A percentile compares a stretch with the other conserved stretches of the same genome.
phyloP scores from a whole-genome alignment of 2,329 filamentous ascomycete genomes.

The Ceratocystis harringtonii region DNA sequence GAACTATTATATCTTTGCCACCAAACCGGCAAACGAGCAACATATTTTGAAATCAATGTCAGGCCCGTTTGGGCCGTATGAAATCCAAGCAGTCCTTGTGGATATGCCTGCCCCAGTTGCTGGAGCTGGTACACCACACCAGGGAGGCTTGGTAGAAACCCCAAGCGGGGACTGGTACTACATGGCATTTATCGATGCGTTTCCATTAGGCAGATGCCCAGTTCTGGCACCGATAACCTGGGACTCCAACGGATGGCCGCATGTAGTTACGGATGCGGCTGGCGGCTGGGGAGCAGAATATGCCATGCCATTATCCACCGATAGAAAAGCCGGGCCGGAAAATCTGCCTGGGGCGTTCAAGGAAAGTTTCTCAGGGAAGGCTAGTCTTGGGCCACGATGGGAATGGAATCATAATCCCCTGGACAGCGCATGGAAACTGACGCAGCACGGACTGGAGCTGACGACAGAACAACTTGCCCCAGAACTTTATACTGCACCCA shows the following conservation, averaged over 20 bases:
- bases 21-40: conserved; percentile 30
- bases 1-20: conserved; percentile 34
- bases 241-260: conserved; percentile 32
- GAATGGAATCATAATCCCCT: conserved; percentile 50
- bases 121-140: conserved; percentile 31
- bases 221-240: conserved; percentile 38
- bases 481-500: conserved; percentile 33
- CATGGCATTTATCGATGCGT: conserved; percentile 38
- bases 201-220: conserved; percentile 39
- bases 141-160: conserved; percentile 39
- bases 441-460: conserved; percentile 28
- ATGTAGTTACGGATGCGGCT: conserved; percentile 27
- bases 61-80: conserved; percentile 37
- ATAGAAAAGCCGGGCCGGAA: conserved; percentile 17
- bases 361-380: conserved; percentile 22
- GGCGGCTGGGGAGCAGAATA: conserved; percentile 33
- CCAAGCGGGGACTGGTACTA: conserved; percentile 40
- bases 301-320: conserved; percentile 23
- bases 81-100: conserved; percentile 30
- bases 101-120: conserved; percentile 29
- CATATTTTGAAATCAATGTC: conserved; percentile 36
- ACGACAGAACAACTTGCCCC: conserved; percentile 35
- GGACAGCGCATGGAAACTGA: conserved; percentile 30
- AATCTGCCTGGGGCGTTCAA: conserved; percentile 31
- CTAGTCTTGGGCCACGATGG: conserved; percentile 28